Percentiles rank a stretch among this genome's conserved stretches.
Conservation (phyloP, 805 yeast genomes). For the Millerozyma acaciae region DNA sequence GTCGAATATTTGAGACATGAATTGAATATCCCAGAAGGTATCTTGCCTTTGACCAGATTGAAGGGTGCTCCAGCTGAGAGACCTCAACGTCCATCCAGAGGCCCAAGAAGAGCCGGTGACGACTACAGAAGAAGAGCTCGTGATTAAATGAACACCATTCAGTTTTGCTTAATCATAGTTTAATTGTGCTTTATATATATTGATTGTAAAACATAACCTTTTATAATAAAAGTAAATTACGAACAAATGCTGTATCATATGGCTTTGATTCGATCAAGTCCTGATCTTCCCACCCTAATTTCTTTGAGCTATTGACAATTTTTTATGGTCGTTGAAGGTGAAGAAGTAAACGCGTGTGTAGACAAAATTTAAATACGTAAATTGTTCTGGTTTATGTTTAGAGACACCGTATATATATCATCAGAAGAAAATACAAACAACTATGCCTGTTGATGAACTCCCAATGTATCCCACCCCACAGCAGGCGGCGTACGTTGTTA, state of each 20-base stretch:
- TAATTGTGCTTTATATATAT: constrained; percentile 9
- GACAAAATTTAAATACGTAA: no score
- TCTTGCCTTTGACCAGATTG: constrained; percentile 97
- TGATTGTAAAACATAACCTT: constrained; percentile 6
- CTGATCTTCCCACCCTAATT: no score
- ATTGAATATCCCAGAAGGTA: constrained; percentile 97
- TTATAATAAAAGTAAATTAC: constrained; percentile 4
- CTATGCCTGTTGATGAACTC: constrained; percentile 33
- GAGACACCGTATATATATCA: no score
- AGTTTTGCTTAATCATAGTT: constrained; percentile 4
- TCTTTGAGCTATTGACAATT: no score
- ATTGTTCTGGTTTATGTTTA: no score
- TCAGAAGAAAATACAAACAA: background rate
- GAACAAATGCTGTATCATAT: constrained; percentile 1
- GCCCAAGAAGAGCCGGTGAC: constrained; percentile 31
- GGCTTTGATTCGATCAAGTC: no score
- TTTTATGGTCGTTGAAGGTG: no score
- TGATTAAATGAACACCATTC: constrained; percentile 30
- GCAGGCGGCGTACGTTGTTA: constrained; percentile 34
- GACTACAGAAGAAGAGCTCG: constrained; percentile 63
- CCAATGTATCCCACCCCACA: constrained; percentile 46
- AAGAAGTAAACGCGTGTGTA: no score
- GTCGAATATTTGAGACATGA: constrained; percentile 96
- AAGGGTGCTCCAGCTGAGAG: constrained; percentile 87
- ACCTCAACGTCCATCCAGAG: constrained; percentile 43